Evolutionary conservation across 129 eudicot genomes (phyloP).

Genomic region (Tagetes erecta): DNA sequence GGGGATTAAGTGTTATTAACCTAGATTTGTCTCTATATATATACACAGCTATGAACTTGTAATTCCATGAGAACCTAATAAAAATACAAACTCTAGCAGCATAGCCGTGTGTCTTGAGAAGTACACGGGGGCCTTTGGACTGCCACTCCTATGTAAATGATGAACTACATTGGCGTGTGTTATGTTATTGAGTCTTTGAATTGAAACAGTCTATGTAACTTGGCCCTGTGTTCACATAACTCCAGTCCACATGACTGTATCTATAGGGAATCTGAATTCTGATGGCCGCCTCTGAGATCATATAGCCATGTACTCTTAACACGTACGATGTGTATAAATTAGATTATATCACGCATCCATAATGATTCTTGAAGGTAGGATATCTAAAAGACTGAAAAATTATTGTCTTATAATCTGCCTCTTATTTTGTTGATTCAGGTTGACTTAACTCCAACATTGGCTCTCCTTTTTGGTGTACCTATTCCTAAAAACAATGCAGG

Average conservation of each 20-base stretch:
- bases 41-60: too few relatives aligned
- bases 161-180: neutral
- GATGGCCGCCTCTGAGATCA: neutral
- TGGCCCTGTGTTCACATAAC: neutral
- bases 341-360: neutral
- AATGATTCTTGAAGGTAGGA: neutral
- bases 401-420: neutral
- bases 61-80: too few relatives aligned
- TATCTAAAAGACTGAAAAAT: neutral
- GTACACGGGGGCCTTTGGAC: neutral
- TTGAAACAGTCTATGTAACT: neutral
- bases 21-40: too few relatives aligned
- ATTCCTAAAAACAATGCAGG: constrained; percentile 90
- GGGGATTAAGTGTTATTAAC: too few relatives aligned
- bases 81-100: too few relatives aligned
- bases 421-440: constrained; percentile 51
- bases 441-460: constrained; percentile 80
- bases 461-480: constrained; percentile 94
- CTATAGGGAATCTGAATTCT: neutral
- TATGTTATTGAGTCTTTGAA: neutral
- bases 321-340: neutral
- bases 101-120: neutral
- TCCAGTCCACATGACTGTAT: neutral
- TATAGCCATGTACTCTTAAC: neutral
- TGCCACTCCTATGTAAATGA: neutral